Evolutionary conservation across 2,329 filamentous ascomycete genomes (phyloP).

Genomic region (Ceratocystis variospora): DNA sequence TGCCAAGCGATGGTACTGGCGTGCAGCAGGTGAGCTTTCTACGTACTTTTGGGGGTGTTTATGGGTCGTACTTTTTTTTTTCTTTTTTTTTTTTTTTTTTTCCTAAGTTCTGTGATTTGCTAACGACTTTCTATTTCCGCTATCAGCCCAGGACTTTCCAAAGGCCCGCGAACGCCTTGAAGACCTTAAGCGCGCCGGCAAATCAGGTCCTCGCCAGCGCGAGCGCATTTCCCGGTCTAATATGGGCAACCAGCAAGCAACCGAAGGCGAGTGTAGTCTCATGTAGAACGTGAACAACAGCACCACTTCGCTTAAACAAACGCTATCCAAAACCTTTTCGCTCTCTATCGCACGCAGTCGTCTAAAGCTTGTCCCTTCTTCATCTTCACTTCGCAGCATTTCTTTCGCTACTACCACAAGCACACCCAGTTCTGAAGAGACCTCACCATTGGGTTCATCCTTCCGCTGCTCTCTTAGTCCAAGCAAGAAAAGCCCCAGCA

Average conservation of each 20-base stretch:
- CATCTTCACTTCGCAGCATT: conserved; percentile 1
- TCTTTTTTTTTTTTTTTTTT: not conserved
- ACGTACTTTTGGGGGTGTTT: not conserved
- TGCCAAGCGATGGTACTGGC: conserved; percentile 95
- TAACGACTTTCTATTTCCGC: conserved; percentile 22
- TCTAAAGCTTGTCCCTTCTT: not conserved
- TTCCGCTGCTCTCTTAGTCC: not conserved
- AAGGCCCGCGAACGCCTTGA: conserved; percentile 88
- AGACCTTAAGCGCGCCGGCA: conserved; percentile 71
- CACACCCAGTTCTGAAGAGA: not conserved
- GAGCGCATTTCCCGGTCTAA: conserved; percentile 72
- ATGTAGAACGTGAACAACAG: conserved; percentile 19
- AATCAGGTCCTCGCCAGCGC: conserved; percentile 55
- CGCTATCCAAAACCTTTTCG: conserved; percentile 7
- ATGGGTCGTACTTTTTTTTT: not conserved
- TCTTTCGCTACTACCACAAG: not conserved
- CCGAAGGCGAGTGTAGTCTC: conserved; percentile 19
- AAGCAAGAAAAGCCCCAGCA: not conserved
- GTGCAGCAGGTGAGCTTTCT: conserved; percentile 70
- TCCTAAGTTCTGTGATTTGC: conserved; percentile 16
- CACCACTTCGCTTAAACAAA: conserved; percentile 10
- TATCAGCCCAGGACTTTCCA: conserved; percentile 75
- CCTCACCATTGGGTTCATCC: not conserved
- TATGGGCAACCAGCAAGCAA: conserved; percentile 48
- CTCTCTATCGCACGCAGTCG: not conserved